Evolutionary conservation across 2,329 filamentous ascomycete species (phyloP).

Genomic region (Ophiocordyceps camponoti-floridani): DNA sequence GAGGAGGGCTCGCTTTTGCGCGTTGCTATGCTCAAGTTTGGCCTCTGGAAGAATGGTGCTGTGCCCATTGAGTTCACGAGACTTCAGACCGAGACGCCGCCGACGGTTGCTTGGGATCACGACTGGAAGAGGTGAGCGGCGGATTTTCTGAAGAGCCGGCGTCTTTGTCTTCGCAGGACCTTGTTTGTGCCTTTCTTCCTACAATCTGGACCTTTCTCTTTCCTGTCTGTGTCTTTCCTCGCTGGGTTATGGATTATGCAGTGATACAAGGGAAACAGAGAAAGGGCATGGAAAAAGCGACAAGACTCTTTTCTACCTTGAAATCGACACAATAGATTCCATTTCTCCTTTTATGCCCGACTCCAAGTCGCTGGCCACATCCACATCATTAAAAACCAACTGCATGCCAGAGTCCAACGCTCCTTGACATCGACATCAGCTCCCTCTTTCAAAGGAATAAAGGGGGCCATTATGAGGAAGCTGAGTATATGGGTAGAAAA

Average conservation of each 20-base stretch:
- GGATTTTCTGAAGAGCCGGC: too few relatives aligned
- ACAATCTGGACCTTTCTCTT: too few relatives aligned
- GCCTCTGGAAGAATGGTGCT: conserved; percentile 51
- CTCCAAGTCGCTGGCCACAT: neutral
- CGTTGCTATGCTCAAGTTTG: conserved; percentile 80
- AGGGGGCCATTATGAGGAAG: neutral
- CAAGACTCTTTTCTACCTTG: too few relatives aligned
- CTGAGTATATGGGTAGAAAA: neutral
- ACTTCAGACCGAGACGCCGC: conserved; percentile 68
- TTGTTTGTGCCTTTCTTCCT: too few relatives aligned
- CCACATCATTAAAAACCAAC: neutral
- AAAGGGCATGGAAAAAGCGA: too few relatives aligned
- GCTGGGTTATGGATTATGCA: too few relatives aligned
- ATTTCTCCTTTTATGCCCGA: neutral
- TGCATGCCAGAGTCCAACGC: neutral
- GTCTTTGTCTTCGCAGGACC: too few relatives aligned
- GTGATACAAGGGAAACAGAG: too few relatives aligned
- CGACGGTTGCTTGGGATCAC: conserved; percentile 74
- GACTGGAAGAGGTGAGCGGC: conserved; percentile 55
- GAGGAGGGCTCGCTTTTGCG: conserved; percentile 62
- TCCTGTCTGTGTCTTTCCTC: too few relatives aligned
- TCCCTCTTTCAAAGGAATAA: neutral
- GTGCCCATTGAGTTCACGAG: conserved; percentile 87
- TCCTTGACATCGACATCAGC: neutral
- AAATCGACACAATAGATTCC: neutral